Percentiles rank a stretch among this genome's conserved stretches.
Conservation (phyloP, 345 rosid species). For the Linum lewisii region DNA sequence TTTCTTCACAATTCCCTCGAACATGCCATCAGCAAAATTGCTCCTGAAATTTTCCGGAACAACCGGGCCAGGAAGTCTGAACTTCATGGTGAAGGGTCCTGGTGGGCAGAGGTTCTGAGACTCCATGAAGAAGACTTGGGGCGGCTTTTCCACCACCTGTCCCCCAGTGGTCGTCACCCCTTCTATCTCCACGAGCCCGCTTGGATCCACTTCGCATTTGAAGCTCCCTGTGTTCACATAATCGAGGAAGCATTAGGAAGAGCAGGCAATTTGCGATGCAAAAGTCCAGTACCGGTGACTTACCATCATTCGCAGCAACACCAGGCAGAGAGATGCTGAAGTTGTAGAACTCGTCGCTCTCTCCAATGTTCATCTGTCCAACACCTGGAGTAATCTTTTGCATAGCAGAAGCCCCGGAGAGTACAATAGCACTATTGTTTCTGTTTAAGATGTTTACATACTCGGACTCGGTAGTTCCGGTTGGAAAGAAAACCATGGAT, state of each 20-base stretch:
- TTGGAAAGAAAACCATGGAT: constrained; percentile 41
- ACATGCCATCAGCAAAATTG: constrained; percentile 47
- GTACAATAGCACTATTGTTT: constrained; percentile 39
- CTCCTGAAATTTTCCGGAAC: constrained; percentile 35
- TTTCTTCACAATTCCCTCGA: constrained; percentile 71
- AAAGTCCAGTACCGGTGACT: too few relatives aligned
- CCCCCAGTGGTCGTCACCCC: constrained; percentile 77
- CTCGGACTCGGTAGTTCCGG: constrained; percentile 34
- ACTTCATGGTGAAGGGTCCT: constrained; percentile 56
- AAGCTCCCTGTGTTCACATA: constrained; percentile 48
- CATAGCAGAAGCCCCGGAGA: constrained; percentile 60
- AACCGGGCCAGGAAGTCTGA: constrained; percentile 78
- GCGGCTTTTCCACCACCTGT: constrained; percentile 41
- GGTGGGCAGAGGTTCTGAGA: constrained; percentile 65
- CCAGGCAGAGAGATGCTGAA: constrained; percentile 68
- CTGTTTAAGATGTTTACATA: constrained; percentile 24
- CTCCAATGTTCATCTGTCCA: constrained; percentile 55
- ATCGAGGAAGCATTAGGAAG: constrained; percentile 7
- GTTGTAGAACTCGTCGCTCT: constrained; percentile 45
- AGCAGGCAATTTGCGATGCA: not conserved
- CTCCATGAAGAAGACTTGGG: constrained; percentile 53
- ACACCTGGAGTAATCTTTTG: constrained; percentile 49
- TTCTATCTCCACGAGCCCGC: constrained; percentile 49
- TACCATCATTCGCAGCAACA: constrained; percentile 58
- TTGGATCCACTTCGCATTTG: constrained; percentile 49